These are phyloP conservation scores for Trichocladium antarcticum DNA, from an alignment of 495 filamentous ascomycete species.

Conservation along the genomic window DNA sequence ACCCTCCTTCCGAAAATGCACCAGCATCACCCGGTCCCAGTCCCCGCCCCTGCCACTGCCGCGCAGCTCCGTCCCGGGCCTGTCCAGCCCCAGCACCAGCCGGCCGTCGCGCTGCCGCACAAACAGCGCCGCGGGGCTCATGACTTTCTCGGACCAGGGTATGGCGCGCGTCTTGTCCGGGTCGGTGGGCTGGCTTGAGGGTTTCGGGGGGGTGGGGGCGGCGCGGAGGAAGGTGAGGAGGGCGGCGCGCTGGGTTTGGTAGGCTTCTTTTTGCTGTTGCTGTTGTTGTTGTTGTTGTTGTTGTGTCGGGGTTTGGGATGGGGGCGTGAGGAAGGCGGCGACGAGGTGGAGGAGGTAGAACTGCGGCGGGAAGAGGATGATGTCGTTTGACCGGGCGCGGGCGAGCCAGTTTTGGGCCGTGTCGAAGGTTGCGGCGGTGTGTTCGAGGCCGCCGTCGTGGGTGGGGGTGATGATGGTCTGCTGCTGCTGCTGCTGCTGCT, in stretches of 20 bases:
- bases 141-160: constrained; percentile 68
- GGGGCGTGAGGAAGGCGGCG: constrained; percentile 42
- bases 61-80: constrained; percentile 60
- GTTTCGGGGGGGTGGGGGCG: constrained; percentile 13
- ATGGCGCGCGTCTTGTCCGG: constrained; percentile 25
- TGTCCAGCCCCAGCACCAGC: constrained; percentile 55
- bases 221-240: constrained; percentile 48
- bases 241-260: constrained; percentile 43
- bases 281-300: background rate
- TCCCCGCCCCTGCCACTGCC: constrained; percentile 55
- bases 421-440: constrained; percentile 70
- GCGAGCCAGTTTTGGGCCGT: constrained; percentile 56
- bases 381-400: constrained; percentile 47
- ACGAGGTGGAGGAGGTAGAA: constrained; percentile 64
- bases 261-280: background rate
- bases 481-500: constrained; percentile 1
- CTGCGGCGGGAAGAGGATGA: constrained; percentile 86
- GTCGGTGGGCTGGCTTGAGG: background rate
- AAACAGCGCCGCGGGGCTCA: constrained; percentile 54
- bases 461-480: constrained; percentile 49
- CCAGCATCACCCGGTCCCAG: constrained; percentile 58
- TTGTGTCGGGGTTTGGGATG: background rate
- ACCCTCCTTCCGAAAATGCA: constrained; percentile 49
- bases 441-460: constrained; percentile 74
- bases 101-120: constrained; percentile 41